phyloP scores from a whole-genome alignment of 306 rosid species.

The Styphnolobium japonicum region DNA sequence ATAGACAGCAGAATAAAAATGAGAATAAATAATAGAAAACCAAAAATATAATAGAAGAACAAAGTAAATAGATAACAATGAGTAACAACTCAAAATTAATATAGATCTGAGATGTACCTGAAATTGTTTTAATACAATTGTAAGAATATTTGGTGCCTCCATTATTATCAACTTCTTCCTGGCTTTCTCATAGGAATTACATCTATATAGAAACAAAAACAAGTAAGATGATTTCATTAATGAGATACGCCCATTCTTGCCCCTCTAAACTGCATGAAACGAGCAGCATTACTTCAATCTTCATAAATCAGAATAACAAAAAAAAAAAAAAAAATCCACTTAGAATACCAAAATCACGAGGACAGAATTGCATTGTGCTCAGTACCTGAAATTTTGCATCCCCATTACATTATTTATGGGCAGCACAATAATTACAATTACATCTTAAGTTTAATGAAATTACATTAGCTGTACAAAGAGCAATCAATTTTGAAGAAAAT shows the following conservation, averaged over 20 bases:
- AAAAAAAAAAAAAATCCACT: background rate
- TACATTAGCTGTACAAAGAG: background rate
- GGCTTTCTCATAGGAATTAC: conserved; percentile 77
- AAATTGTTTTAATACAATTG: conserved; percentile 76
- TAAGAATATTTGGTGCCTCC: conserved; percentile 83
- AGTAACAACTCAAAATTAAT: conserved; percentile 4
- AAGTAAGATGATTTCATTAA: conserved; percentile 8
- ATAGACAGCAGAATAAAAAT: conserved; percentile 26
- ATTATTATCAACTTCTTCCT: conserved; percentile 66
- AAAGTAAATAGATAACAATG: background rate
- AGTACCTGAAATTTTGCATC: background rate
- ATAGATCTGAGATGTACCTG: conserved; percentile 49
- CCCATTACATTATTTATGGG: background rate
- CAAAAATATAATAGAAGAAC: background rate
- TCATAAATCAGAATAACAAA: background rate
- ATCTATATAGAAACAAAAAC: conserved; percentile 35
- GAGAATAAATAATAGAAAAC: conserved; percentile 8
- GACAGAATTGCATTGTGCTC: background rate
- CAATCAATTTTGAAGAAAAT: background rate
- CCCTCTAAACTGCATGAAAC: background rate
- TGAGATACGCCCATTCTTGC: background rate
- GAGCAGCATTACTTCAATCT: background rate
- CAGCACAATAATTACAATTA: background rate
- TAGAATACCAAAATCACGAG: background rate
- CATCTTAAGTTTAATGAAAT: background rate